Evolutionary conservation across 192 early-diverging fungal species (phyloP).

Genomic region (Chytriomyces sp.): DNA sequence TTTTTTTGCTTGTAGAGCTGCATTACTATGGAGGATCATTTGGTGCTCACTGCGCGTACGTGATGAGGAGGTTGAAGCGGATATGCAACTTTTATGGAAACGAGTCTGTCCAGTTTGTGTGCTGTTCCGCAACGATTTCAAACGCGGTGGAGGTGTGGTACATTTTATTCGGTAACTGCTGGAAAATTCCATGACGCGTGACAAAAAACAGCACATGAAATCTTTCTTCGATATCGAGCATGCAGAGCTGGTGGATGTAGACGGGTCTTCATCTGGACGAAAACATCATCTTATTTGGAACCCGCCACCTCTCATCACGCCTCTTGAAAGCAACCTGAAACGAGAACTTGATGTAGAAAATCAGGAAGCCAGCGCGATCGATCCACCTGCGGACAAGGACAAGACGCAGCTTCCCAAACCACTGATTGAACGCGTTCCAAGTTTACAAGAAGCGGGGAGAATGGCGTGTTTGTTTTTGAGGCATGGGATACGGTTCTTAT

Average conservation of each 20-base stretch:
- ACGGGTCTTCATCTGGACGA: constrained; percentile 45
- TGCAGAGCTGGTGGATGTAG: constrained; percentile 25
- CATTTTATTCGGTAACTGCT: background rate
- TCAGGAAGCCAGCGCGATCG: background rate
- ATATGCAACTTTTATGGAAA: constrained; percentile 59
- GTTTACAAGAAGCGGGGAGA: constrained; percentile 1
- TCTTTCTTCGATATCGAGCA: constrained; percentile 46
- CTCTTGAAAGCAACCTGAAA: background rate
- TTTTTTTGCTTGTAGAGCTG: constrained; percentile 52
- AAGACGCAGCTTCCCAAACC: background rate
- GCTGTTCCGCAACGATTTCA: constrained; percentile 75
- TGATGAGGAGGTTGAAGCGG: constrained; percentile 69
- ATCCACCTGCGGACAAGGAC: background rate
- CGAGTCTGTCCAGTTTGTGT: constrained; percentile 58
- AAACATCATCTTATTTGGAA: constrained; percentile 55
- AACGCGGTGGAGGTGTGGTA: constrained; percentile 54
- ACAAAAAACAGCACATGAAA: constrained; percentile 39
- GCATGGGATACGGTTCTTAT: constrained; percentile 37
- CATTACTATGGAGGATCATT: constrained; percentile 72
- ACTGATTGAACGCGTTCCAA: constrained; percentile 5
- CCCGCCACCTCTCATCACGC: constrained; percentile 26
- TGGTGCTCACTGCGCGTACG: constrained; percentile 68
- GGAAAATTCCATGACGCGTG: background rate
- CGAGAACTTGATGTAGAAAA: background rate
- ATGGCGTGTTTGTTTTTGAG: constrained; percentile 19